Evolutionary conservation across 805 yeast genomes (phyloP), one percentile per base, ranked within the genome.

Genomic region (Zygosaccharomyces gambellarensis): DNA sequence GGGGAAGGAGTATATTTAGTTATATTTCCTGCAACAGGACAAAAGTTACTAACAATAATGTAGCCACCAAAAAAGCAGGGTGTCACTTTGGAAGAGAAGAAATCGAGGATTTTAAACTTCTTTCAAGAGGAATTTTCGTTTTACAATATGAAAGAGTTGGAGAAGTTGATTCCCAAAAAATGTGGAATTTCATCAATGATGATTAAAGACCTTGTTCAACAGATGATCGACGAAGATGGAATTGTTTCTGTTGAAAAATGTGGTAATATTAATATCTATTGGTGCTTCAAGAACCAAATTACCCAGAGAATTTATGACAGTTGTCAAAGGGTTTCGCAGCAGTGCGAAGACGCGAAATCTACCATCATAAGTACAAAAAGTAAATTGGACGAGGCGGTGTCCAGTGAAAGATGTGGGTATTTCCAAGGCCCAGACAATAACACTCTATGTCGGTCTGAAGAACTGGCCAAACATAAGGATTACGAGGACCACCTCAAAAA

Each of bases 171-270:
- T 1, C 69, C 79, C 2, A 77, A 76, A 45, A 65, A 65, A 42
- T 63, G 60, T 38, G 81, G 81, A 0, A 71, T 80, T 5, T 71
- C 77, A n/a, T 59, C 79, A 0, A 78, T 79, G 78, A 75, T 77
- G 45, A 77, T 80, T 36, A 80, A 80, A 55, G 81, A 76, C 8
- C 53, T 79, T 1, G 54, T 80, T 8, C 76, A 75, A 38, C 54
- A 60, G 3, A 68, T 80, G 49, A 57, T 77, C 8, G 82, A 78
- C 53, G 85, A 80, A 46, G 74, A 70, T 22, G 65, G 63, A 1
- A 55, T 77, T 28, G 70, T 79, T 6, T 72, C 71, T 39, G 70
- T 72, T 36, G 81, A 77, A 51, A 81, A 80, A 60, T 79, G 85
- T 59, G 86, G 85, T 0, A 67, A 69, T 11, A 69, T 75, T 11